Evolutionary conservation across 2,329 filamentous ascomycete genomes (phyloP).

Genomic region (Colletotrichum trifolii): DNA sequence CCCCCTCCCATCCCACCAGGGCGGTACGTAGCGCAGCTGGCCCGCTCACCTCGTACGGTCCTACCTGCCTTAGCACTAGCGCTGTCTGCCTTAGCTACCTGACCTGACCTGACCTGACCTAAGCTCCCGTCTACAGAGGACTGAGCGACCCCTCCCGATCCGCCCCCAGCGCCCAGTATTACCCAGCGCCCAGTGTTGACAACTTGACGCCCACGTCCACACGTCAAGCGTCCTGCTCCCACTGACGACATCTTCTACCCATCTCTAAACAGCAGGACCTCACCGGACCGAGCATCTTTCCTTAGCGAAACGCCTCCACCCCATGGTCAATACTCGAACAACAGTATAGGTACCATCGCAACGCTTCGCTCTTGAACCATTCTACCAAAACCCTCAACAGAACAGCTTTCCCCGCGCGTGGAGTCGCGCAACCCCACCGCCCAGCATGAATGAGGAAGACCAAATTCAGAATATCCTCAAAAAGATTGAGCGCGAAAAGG

Average conservation of each 20-base stretch:
- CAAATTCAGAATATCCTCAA: conserved; percentile 83
- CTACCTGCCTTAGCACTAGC: neutral
- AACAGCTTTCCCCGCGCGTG: conserved; percentile 44
- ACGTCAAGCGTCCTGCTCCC: conserved; percentile 27
- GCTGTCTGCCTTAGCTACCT: neutral
- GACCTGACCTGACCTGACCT: conserved; percentile 8
- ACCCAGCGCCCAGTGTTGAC: too few species aligned
- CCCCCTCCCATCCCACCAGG: conserved; percentile 3
- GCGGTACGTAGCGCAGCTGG: conserved; percentile 8
- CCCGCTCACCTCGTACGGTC: neutral
- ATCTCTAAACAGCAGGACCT: conserved; percentile 34
- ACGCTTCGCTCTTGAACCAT: too few species aligned
- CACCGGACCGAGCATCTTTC: conserved; percentile 6
- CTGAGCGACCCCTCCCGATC: conserved; percentile 33
- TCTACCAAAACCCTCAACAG: conserved; percentile 4
- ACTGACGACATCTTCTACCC: conserved; percentile 36
- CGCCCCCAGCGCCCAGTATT: conserved; percentile 1
- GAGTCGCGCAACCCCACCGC: conserved; percentile 48
- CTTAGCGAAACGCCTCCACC: neutral
- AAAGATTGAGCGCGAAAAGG: conserved; percentile 98
- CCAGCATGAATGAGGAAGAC: conserved; percentile 72
- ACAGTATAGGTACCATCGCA: too few species aligned
- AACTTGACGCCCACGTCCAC: neutral
- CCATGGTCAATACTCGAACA: conserved; percentile 1
- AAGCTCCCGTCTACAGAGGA: neutral